Evolutionary conservation across 176 grass and related monocot species (phyloP).

Genomic region (Echinochloa phyllopogon): DNA sequence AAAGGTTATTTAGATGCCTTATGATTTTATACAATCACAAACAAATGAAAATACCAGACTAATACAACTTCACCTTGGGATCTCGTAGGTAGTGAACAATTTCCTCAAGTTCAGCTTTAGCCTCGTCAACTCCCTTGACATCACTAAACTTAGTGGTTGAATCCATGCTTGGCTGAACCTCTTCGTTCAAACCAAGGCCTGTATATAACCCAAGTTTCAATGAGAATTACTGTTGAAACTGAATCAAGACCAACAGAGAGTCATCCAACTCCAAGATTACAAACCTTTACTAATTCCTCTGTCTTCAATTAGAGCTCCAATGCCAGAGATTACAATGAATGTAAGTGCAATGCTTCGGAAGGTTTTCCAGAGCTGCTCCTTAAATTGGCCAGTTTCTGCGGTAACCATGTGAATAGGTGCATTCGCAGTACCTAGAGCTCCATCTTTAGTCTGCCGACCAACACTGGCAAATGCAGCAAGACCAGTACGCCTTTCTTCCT

Average conservation of each 20-base stretch:
- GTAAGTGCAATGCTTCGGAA: constrained; percentile 86
- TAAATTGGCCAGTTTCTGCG: constrained; percentile 82
- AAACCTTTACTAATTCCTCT: constrained; percentile 95
- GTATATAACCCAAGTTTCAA: constrained; percentile 37
- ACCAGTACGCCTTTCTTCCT: constrained; percentile 59
- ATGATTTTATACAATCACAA: constrained; percentile 3
- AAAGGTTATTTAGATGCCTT: neutral
- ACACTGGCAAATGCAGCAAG: constrained; percentile 64
- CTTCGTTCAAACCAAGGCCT: constrained; percentile 90
- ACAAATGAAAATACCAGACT: neutral
- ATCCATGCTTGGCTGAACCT: constrained; percentile 87
- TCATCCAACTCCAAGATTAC: constrained; percentile 22
- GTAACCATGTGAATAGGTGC: constrained; percentile 95
- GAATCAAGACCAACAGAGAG: constrained; percentile 4
- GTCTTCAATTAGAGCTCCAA: constrained; percentile 94
- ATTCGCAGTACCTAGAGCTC: constrained; percentile 75
- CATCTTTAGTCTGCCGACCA: constrained; percentile 68
- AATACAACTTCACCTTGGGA: constrained; percentile 75
- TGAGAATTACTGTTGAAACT: constrained; percentile 12
- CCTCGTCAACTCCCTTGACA: constrained; percentile 97
- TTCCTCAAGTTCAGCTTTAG: constrained; percentile 97
- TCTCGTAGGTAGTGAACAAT: constrained; percentile 98
- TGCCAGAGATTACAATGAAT: constrained; percentile 90
- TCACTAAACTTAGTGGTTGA: constrained; percentile 92
- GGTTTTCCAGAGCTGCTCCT: constrained; percentile 94